phyloP scores from a whole-genome alignment of 1,139 yeast genomes.

The Zhuliangozyma parablackwelliae region DNA sequence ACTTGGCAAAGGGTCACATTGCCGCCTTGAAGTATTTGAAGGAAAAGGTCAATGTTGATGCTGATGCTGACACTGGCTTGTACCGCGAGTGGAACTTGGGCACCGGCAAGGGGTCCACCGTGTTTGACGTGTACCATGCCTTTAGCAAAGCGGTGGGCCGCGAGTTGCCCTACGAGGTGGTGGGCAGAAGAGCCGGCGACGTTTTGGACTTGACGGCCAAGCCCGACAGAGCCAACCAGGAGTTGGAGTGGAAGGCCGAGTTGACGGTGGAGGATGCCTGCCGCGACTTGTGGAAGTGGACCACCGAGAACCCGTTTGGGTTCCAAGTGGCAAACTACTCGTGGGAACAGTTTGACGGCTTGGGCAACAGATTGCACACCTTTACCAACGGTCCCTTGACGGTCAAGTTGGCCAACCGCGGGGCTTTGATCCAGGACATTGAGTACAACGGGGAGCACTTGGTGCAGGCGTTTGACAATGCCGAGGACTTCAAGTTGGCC shows the following conservation, averaged over 20 bases:
- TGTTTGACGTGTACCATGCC: slow-evolving; percentile 64
- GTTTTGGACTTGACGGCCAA: slow-evolving; percentile 73
- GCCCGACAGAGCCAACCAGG: slow-evolving; percentile 61
- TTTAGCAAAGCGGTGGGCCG: slow-evolving; percentile 68
- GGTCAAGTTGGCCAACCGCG: slow-evolving; percentile 47
- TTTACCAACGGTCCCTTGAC: slow-evolving; percentile 30
- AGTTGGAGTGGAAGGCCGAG: slow-evolving; percentile 63
- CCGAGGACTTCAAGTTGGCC: slow-evolving; percentile 29
- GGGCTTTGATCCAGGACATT: slow-evolving; percentile 47
- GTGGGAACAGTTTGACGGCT: slow-evolving; percentile 29
- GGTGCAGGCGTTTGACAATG: slow-evolving; percentile 32
- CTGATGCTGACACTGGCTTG: slow-evolving; percentile 48
- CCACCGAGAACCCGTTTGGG: slow-evolving; percentile 65
- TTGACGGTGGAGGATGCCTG: slow-evolving; percentile 62
- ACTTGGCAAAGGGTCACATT: slow-evolving; percentile 76
- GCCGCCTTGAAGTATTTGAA: slow-evolving; percentile 64
- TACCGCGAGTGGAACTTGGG: slow-evolving; percentile 83
- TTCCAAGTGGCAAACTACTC: slow-evolving; percentile 38
- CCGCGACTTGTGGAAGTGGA: slow-evolving; percentile 75
- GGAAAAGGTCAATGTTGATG: slow-evolving; percentile 13
- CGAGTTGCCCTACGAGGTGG: slow-evolving; percentile 60
- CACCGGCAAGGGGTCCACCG: slow-evolving; percentile 76
- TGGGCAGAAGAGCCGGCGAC: slow-evolving; percentile 72
- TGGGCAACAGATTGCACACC: slow-evolving; percentile 35
- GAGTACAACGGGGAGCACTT: slow-evolving; percentile 28